These are phyloP conservation scores for Cladosporium austrohemisphaericum DNA, from an alignment of 2,329 filamentous ascomycete species.

Conservation along the genomic window DNA sequence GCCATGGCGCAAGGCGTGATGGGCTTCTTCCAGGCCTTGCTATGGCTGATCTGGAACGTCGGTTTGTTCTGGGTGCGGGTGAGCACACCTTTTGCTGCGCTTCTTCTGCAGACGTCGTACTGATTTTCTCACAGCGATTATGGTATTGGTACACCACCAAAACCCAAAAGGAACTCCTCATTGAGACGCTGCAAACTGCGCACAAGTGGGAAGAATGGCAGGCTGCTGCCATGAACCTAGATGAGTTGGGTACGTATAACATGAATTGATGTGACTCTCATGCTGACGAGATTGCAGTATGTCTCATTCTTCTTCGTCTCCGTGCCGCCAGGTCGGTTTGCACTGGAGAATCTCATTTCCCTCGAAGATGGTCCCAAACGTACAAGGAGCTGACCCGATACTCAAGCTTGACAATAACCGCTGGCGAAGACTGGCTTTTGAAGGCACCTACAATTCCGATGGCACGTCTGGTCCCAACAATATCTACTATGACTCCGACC, in stretches of 20 bases:
- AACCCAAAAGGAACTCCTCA: slow-evolving; percentile 16
- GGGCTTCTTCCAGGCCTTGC: slow-evolving; percentile 9
- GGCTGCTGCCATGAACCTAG: slow-evolving; percentile 73
- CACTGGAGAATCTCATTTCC: no score
- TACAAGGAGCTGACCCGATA: no score
- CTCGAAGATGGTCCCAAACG: no score
- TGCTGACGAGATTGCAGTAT: no score
- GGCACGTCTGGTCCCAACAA: no score
- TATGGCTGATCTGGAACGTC: background rate
- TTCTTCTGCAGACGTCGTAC: background rate
- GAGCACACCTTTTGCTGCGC: background rate
- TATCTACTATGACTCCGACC: slow-evolving; percentile 78
- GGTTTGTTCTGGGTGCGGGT: slow-evolving; percentile 3
- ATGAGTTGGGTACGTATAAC: no score
- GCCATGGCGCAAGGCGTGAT: slow-evolving; percentile 7
- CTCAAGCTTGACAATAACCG: slow-evolving; percentile 60
- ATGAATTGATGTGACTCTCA: no score
- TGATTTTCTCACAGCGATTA: slow-evolving; percentile 4
- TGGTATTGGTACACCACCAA: slow-evolving; percentile 14
- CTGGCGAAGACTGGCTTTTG: slow-evolving; percentile 78
- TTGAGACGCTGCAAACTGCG: slow-evolving; percentile 19
- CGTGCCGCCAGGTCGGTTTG: no score
- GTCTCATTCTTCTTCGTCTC: no score
- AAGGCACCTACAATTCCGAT: slow-evolving; percentile 54
- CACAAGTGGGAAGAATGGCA: slow-evolving; percentile 75